A percentile compares a stretch with the other conserved stretches of the same genome.
phyloP scores from a whole-genome alignment of 441 rosid genomes.

The Erodium texanum region DNA sequence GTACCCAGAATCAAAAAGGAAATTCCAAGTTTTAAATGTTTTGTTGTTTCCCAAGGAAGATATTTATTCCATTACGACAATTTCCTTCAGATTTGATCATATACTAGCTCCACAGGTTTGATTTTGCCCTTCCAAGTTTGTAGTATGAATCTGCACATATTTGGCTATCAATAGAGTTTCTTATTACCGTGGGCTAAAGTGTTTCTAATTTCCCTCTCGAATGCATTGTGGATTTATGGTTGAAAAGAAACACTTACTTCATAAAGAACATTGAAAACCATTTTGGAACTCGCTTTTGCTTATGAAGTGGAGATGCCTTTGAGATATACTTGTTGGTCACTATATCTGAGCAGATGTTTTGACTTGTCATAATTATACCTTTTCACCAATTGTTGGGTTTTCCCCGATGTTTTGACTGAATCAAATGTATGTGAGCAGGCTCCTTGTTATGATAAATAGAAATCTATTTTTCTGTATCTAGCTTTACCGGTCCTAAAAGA shows the following conservation, averaged over 20 bases:
- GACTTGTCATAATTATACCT: neutral
- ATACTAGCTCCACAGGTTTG: neutral
- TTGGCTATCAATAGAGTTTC: neutral
- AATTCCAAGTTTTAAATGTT: neutral
- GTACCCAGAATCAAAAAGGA: neutral
- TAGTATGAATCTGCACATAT: neutral
- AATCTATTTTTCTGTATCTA: neutral
- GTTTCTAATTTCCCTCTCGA: neutral
- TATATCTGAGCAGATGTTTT: neutral
- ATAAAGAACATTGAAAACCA: conserved; percentile 3
- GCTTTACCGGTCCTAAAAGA: neutral
- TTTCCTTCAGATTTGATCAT: neutral
- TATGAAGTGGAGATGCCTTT: neutral
- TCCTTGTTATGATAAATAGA: neutral
- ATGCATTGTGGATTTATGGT: neutral
- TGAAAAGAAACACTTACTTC: neutral
- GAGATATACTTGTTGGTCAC: conserved; percentile 2
- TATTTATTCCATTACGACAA: neutral
- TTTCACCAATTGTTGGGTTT: neutral
- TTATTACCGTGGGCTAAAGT: neutral
- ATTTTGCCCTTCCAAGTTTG: neutral
- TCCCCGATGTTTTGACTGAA: neutral
- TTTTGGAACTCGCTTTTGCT: neutral
- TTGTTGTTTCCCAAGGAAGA: neutral
- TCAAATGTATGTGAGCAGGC: neutral